Evolutionary conservation across 306 rosid species (phyloP), one percentile per base, ranked within the genome.

Genomic region (Prunus mume): DNA sequence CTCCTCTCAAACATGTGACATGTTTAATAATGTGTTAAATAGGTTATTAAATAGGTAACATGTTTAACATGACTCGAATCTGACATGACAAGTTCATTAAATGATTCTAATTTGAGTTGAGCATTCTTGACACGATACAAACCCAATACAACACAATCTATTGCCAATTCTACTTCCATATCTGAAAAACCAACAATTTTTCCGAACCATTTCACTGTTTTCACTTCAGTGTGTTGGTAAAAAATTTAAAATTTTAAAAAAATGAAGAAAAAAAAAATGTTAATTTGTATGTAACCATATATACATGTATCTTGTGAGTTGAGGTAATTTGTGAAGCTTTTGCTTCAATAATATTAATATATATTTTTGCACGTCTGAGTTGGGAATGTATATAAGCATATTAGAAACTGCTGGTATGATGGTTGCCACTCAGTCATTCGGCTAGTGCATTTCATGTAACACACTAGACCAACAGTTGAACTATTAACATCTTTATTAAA

Each of bases 211-310:
- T 55, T 71, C 24, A 15, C 4, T 17, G 30, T 49, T 9, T 34
- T 43, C 9, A 11, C 41, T 34, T 34, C 7, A 9, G 9, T 25
- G 7, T 4, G 20, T n/a, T 20, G 19, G 34, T n/a, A 0, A 43
- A 13, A 56, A n/a, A 15, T 68, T 68, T 13, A 30, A 30, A 3
- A 3, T 9, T 3, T 30, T 3, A 45, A 24, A 22, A 24, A 24
- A 57, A 51, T 0, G n/a, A n/a, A n/a, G 12, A 14, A 6, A 20
- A 14, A 6, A 20, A 20, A 46, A 27, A 13, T 19, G 46, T 52
- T 65, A 10, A n/a, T 12, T 51, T 7, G 97, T 93, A 81, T 15
- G 72, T 78, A 79, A 61, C 63, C 65, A 74, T 62, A 76, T 57
- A 72, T 34, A 34, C 70, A 74, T 73, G 54, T 74, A 12, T 34